These are phyloP conservation scores for Dryas drummondii DNA, from an alignment of 306 rosid genomes.

Conservation along the genomic window DNA sequence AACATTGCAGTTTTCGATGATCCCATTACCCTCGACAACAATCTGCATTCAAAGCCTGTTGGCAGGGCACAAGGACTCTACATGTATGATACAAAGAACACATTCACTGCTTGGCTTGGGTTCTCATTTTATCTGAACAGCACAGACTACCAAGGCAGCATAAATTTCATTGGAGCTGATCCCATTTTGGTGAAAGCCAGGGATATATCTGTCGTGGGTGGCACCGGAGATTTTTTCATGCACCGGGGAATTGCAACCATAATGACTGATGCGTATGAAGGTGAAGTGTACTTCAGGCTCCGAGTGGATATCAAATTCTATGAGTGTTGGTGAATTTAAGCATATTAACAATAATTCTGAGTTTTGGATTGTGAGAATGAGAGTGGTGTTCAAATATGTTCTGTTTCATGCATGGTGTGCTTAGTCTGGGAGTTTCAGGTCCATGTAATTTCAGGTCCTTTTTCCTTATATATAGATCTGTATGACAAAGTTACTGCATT, in stretches of 20 bases:
- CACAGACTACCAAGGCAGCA: constrained; percentile 46
- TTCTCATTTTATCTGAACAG: constrained; percentile 55
- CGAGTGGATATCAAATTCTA: constrained; percentile 58
- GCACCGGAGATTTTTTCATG: constrained; percentile 84
- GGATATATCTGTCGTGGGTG: constrained; percentile 67
- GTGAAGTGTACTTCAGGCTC: constrained; percentile 72
- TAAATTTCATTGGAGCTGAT: constrained; percentile 67
- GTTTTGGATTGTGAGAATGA: background rate
- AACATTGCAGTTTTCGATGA: constrained; percentile 65
- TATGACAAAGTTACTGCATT: background rate
- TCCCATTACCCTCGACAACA: no score
- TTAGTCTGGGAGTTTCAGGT: background rate
- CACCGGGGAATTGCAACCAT: constrained; percentile 71
- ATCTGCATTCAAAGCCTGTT: constrained; percentile 61
- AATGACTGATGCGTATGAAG: constrained; percentile 65
- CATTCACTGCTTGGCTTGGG: constrained; percentile 64
- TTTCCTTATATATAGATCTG: background rate
- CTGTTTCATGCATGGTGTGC: background rate
- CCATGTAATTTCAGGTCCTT: background rate
- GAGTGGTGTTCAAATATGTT: background rate
- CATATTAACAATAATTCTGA: background rate
- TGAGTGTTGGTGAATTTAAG: constrained; percentile 55
- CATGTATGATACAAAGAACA: constrained; percentile 57
- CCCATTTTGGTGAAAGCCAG: constrained; percentile 51
- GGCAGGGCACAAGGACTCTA: constrained; percentile 85